Conservation (phyloP, 495 filamentous ascomycete genomes). For the Hyaloscypha finlandica region DNA sequence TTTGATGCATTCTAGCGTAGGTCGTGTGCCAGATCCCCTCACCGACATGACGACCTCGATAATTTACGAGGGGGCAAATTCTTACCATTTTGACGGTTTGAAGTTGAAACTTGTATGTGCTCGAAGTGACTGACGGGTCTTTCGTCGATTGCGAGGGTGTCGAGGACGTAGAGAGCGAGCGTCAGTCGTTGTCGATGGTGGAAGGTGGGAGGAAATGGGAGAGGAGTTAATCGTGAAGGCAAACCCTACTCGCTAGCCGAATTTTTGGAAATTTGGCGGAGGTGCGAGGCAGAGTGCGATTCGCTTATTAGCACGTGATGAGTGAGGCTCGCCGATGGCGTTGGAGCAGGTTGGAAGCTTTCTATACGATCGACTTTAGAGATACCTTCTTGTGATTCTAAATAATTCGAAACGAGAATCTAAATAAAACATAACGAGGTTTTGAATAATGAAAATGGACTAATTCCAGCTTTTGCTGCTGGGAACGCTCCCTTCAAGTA, state of each 20-base stretch:
- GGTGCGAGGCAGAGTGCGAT: background rate
- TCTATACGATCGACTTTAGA: too few relatives aligned
- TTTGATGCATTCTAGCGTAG: conserved; percentile 7
- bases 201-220: conserved; percentile 13
- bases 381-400: too few relatives aligned
- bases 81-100: conserved; percentile 63
- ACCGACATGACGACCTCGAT: conserved; percentile 19
- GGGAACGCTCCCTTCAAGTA: background rate
- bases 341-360: too few relatives aligned
- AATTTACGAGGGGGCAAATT: conserved; percentile 23
- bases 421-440: too few relatives aligned
- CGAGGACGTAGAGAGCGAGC: conserved; percentile 35
- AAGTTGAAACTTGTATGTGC: conserved; percentile 32
- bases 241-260: background rate
- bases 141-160: conserved; percentile 39
- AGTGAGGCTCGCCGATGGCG: background rate
- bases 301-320: conserved; percentile 5
- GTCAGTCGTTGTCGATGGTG: conserved; percentile 37
- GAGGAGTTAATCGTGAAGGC: background rate
- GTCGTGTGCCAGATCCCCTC: conserved; percentile 33
- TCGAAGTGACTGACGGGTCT: conserved; percentile 47
- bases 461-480: background rate
- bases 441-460: too few relatives aligned
- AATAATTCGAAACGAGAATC: too few relatives aligned
- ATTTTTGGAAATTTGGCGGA: background rate